A percentile compares a stretch with the other conserved stretches of the same genome.
These are phyloP conservation scores for Quercus bicolor DNA, from an alignment of 306 rosid species.

Conservation along the genomic window DNA sequence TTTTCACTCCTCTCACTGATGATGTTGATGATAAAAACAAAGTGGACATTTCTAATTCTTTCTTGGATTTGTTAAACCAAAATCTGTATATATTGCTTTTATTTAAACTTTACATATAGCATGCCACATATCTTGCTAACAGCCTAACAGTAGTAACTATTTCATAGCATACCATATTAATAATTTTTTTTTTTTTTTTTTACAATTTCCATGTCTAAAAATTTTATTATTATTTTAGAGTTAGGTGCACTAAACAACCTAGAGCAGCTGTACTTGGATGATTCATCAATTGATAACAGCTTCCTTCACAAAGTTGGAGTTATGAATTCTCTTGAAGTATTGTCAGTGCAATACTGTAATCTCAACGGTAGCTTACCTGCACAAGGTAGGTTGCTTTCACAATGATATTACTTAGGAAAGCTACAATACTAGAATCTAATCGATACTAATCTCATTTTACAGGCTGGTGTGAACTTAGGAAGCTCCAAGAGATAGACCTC, in stretches of 20 bases:
- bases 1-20: too few relatives aligned
- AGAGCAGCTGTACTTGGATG: background rate
- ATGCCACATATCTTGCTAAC: too few relatives aligned
- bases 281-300: background rate
- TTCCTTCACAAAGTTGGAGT: background rate
- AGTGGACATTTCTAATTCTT: too few relatives aligned
- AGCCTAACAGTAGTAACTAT: too few relatives aligned
- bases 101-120: too few relatives aligned
- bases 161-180: too few relatives aligned
- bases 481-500: rapidly evolving
- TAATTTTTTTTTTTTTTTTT: too few relatives aligned
- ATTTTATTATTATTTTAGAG: background rate
- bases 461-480: background rate
- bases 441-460: background rate
- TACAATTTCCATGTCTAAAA: background rate
- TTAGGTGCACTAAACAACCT: background rate
- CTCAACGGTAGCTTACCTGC: background rate
- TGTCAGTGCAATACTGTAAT: rapidly evolving
- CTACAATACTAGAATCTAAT: too few relatives aligned
- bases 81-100: too few relatives aligned
- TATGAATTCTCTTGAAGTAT: background rate
- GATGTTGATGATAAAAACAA: too few relatives aligned
- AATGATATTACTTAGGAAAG: too few relatives aligned
- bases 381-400: background rate
- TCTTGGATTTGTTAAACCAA: too few relatives aligned